Percentiles rank a stretch among this genome's conserved stretches.
Conservation (phyloP, 2,329 filamentous ascomycete species). For the Alternaria ventricosa region DNA sequence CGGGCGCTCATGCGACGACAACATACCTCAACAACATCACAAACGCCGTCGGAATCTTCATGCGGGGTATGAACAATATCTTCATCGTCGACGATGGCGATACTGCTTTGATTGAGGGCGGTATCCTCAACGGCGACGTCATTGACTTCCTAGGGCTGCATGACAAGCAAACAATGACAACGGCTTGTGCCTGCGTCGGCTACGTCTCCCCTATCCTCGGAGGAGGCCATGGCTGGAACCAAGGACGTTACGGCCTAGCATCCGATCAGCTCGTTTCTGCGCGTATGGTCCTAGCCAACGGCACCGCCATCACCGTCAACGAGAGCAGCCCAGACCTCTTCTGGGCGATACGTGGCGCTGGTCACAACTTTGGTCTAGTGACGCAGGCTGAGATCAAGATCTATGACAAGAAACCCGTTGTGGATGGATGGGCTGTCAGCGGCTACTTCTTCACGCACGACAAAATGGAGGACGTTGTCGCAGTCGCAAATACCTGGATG, state of each 20-base stretch:
- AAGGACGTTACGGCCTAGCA: constrained; percentile 52
- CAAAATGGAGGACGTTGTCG: constrained; percentile 22
- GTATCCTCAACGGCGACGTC: constrained; percentile 32
- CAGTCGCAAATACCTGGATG: constrained; percentile 23
- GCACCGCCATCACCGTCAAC: constrained; percentile 39
- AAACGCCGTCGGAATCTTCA: constrained; percentile 40
- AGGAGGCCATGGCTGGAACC: constrained; percentile 64
- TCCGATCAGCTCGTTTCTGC: constrained; percentile 32
- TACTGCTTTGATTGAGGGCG: constrained; percentile 36
- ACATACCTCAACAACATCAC: constrained; percentile 30
- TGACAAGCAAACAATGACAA: constrained; percentile 34
- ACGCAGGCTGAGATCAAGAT: constrained; percentile 27
- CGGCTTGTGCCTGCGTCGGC: constrained; percentile 47
- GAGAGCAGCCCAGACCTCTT: constrained; percentile 49
- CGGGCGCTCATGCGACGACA: constrained; percentile 44
- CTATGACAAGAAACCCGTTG: constrained; percentile 16
- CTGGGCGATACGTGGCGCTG: constrained; percentile 46
- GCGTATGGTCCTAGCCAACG: constrained; percentile 50
- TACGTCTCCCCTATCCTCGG: constrained; percentile 64
- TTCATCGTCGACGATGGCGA: constrained; percentile 25
- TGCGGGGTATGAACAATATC: constrained; percentile 34
- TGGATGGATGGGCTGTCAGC: constrained; percentile 19
- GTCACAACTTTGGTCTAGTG: constrained; percentile 45
- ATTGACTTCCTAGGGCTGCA: constrained; percentile 29
- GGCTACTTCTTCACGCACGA: constrained; percentile 25